Conservation (phyloP, 768 basidiomycete genomes). For the Omphalotus guepiniiformis region DNA sequence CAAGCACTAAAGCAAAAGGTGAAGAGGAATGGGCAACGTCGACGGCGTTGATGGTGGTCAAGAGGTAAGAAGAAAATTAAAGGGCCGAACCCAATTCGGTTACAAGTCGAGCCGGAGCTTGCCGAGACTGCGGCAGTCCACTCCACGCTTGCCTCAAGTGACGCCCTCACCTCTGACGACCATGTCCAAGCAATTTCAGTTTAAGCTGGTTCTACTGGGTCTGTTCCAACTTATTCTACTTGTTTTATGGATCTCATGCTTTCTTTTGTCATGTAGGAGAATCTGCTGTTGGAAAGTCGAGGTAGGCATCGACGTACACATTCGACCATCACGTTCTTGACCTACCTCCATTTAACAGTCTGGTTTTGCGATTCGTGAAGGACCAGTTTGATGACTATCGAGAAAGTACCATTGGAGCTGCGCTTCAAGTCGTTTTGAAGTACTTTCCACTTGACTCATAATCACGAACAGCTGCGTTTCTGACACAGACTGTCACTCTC, state of each 20-base stretch:
- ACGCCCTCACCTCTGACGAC: conserved; percentile 23
- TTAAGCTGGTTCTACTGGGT: conserved; percentile 97
- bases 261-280: conserved; percentile 59
- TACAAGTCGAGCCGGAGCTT: neutral
- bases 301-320: conserved; percentile 41
- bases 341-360: conserved; percentile 38
- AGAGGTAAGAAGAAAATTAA: conserved; percentile 5
- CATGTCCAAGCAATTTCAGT: conserved; percentile 93
- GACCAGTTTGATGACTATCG: conserved; percentile 95
- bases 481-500: conserved; percentile 94
- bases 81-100: neutral
- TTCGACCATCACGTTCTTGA: neutral
- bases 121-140: neutral
- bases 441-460: conserved; percentile 14
- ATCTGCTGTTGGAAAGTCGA: conserved; percentile 96
- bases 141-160: neutral
- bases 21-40: conserved; percentile 3
- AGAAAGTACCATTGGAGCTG: conserved; percentile 92
- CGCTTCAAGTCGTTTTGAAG: conserved; percentile 8
- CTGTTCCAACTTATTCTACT: conserved; percentile 19
- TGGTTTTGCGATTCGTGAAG: conserved; percentile 95
- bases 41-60: conserved; percentile 13
- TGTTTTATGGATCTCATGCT: no score
- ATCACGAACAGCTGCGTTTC: conserved; percentile 72
- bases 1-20: conserved; percentile 14